phyloP scores from a whole-genome alignment of 306 rosid species.

The Begonia masoniana region DNA sequence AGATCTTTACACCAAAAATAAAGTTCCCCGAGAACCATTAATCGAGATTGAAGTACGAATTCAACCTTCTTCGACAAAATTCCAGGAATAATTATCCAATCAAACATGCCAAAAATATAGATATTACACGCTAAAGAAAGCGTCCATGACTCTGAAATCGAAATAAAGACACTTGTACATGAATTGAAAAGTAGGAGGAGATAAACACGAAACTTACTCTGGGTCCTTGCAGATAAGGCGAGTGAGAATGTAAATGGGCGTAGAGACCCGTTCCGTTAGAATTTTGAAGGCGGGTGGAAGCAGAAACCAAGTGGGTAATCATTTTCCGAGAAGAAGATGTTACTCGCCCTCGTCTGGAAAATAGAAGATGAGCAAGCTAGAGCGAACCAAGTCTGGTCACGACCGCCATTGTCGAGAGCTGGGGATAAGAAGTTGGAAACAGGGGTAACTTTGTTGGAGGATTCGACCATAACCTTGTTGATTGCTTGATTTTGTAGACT shows the following conservation, averaged over 20 bases:
- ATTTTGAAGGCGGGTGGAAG: constrained; percentile 31
- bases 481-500: too few species aligned
- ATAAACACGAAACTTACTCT: constrained; percentile 25
- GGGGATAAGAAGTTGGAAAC: too few species aligned
- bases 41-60: too few species aligned
- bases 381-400: too few species aligned
- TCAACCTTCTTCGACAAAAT: too few species aligned
- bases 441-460: too few species aligned
- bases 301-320: constrained; percentile 38
- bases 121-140: background rate
- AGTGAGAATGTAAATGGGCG: constrained; percentile 8
- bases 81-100: too few species aligned
- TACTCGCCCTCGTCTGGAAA: background rate
- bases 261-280: constrained; percentile 16
- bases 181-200: background rate
- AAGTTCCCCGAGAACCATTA: too few species aligned
- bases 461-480: too few species aligned
- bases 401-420: too few species aligned
- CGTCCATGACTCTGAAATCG: background rate
- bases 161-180: background rate
- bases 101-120: too few species aligned
- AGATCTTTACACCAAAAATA: too few species aligned
- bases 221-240: constrained; percentile 18
- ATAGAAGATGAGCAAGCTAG: background rate
- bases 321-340: constrained; percentile 17